Evolutionary conservation across 228 moss, liverwort and hornwort genomes (phyloP).

Genomic region (Sphagnum fallax): DNA sequence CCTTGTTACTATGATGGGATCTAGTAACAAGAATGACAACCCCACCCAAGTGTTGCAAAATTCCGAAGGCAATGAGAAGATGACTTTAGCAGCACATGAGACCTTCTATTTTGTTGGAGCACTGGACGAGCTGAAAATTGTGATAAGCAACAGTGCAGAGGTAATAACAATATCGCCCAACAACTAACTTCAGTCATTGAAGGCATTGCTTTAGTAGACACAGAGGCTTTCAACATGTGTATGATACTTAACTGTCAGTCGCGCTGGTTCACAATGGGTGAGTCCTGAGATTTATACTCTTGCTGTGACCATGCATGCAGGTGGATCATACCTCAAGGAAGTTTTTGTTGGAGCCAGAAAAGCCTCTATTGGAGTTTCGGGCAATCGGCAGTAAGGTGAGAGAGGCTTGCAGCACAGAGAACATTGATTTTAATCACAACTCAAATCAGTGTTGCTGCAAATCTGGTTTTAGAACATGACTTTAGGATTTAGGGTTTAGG

Average conservation of each 20-base stretch:
- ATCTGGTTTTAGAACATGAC: too few relatives aligned
- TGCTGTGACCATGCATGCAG: constrained; percentile 20
- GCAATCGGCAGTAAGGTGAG: constrained; percentile 90
- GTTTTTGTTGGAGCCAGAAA: constrained; percentile 66
- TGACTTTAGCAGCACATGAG: constrained; percentile 60
- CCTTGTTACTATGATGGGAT: constrained; percentile 45
- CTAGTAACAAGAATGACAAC: constrained; percentile 22
- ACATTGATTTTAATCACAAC: too few relatives aligned
- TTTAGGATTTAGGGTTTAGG: too few relatives aligned
- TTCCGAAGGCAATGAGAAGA: constrained; percentile 22
- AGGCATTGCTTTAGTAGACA: too few relatives aligned
- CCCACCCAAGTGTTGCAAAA: constrained; percentile 19
- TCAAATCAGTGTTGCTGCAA: too few relatives aligned
- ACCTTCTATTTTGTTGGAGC: constrained; percentile 69
- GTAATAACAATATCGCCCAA: constrained; percentile 28
- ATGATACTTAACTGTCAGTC: too few relatives aligned
- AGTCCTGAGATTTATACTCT: too few relatives aligned
- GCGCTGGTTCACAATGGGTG: too few relatives aligned
- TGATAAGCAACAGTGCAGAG: constrained; percentile 67
- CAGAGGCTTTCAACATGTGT: too few relatives aligned
- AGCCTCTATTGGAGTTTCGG: constrained; percentile 74
- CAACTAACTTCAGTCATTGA: too few relatives aligned
- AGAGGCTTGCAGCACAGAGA: too few relatives aligned
- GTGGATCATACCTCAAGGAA: constrained; percentile 54
- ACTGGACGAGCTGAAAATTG: constrained; percentile 87